Evolutionary conservation across 352 stramenopile species (phyloP).

Genomic region (Globisporangium lucens): DNA sequence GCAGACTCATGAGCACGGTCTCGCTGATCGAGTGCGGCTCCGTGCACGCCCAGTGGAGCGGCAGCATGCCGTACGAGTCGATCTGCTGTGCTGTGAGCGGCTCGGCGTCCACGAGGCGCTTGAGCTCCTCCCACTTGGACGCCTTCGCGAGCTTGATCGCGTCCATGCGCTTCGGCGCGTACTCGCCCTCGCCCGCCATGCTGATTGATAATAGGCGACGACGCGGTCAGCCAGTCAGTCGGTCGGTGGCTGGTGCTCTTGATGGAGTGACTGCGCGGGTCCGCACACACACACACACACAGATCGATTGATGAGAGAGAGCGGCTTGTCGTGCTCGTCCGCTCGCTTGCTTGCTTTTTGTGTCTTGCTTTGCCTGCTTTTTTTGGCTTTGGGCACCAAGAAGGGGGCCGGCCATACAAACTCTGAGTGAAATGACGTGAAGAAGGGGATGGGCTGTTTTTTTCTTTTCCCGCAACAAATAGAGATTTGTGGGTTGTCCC

Average conservation of each 20-base stretch:
- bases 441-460: neutral
- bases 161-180: conserved; percentile 64
- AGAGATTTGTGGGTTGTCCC: too few species aligned
- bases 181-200: conserved; percentile 19
- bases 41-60: conserved; percentile 86
- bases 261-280: neutral
- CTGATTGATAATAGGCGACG: neutral
- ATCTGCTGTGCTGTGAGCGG: conserved; percentile 63
- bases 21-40: conserved; percentile 77
- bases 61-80: conserved; percentile 87
- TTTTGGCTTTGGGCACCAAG: neutral
- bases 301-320: neutral
- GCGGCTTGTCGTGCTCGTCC: neutral
- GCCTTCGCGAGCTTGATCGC: conserved; percentile 83
- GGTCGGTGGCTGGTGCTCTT: too few species aligned
- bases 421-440: neutral
- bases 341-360: neutral
- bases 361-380: neutral
- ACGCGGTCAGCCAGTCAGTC: too few species aligned
- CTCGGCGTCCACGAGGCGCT: conserved; percentile 69
- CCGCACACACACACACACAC: neutral
- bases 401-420: neutral
- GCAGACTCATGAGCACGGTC: conserved; percentile 63
- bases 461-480: neutral
- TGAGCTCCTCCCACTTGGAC: conserved; percentile 79